Base-by-base conservation (phyloP, 208 protist species). In the Leishmania martiniquensis region DNA sequence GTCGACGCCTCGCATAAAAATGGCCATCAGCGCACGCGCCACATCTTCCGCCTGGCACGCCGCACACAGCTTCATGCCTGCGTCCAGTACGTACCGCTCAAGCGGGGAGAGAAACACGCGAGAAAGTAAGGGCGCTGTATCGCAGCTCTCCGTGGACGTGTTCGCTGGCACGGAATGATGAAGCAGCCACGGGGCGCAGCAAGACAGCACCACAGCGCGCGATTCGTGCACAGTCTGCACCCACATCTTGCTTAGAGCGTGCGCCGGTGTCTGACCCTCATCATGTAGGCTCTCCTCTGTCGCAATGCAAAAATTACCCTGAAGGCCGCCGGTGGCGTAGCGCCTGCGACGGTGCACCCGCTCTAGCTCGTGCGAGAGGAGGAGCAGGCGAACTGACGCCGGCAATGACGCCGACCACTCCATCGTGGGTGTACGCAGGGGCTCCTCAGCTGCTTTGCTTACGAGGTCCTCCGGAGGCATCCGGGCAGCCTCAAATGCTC, bases 391-490 rank as follows among this genome's bases (percentile, higher is more conserved):
- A 5, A 83, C 68, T 10, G 79, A 47, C 6, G 44, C 62, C 10
- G 79, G 79, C 42, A 83, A 74, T 47, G 45, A 25, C 37, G 73
- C 79, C 7, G 74, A 49, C 79, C 79, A 83, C 74, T 63, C 45
- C 74, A 78, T 59, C 7, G 72, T 74, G 1, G 72, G 79, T 45
- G 70, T 42, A 47, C 10, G n/a, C 39, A 69, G 25, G 39, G 39
- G 42, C 1, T 34, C 65, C 4, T 69, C 65, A 69, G 37, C 39
- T 10, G 22, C 6, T n/a, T 34, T 25, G 22, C 7, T 1, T 22
- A 13, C 65, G 1, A 29, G 49, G 32, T 6, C 20, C 25, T 4
- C 65, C 39, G 2, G 49, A 9, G 3, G 25, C 25, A 25, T 17
- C 4, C 25, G 47, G 15, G 68, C 49, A 13, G 44, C 70, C 32